Base-by-base conservation (phyloP, 495 filamentous ascomycete species). In the Aspergillus cristatus region DNA sequence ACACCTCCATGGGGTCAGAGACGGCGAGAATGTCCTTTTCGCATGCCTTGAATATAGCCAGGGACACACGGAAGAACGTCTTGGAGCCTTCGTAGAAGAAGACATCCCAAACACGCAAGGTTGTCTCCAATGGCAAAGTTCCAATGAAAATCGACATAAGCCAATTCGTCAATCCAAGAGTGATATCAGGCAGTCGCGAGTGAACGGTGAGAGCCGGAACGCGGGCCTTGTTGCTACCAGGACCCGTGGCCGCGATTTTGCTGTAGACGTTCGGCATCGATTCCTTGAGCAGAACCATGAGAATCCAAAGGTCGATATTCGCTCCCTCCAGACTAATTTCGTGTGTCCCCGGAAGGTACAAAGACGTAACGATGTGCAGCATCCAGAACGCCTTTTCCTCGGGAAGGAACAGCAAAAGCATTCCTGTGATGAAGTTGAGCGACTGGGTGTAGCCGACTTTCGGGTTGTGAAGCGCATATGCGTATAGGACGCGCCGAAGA, bases 111-210 rank as follows among this genome's bases (percentile, higher is more conserved):
- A 98, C 86, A 14, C 91, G 81, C 11, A 96, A 68, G 1, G 84
- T 85, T 28, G 82, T 82, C 55, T 98, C 91, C 46, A 93, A 84
- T 13, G 91, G 91, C 18, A 98, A 59, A 1, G 81, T 94, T 25
- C 89, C 87, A 55, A 96, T 90, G 58, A 91, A 96, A 31, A 88
- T 80, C 12, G 81, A 87, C 91, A 98, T 98, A 58, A 98, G 93
- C 91, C 91, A 98, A n/a, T 87, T 81, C 1, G 89, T 95, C 50
- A 89, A 81, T 42, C 88, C 90, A 1, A 98, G 73, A 7, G 86
- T 89, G 47, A 98, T 88, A 8, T 91, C 85, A 0, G 91, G 91
- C 6, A 95, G 66, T 2, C 83, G 77, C 14, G 74, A 70, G 43
- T 63, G 65, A 24, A 71, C 67, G 14, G 63, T 72, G 13, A 71